phyloP scores from a whole-genome alignment of 306 rosid genomes.

The Prunus dulcis region DNA sequence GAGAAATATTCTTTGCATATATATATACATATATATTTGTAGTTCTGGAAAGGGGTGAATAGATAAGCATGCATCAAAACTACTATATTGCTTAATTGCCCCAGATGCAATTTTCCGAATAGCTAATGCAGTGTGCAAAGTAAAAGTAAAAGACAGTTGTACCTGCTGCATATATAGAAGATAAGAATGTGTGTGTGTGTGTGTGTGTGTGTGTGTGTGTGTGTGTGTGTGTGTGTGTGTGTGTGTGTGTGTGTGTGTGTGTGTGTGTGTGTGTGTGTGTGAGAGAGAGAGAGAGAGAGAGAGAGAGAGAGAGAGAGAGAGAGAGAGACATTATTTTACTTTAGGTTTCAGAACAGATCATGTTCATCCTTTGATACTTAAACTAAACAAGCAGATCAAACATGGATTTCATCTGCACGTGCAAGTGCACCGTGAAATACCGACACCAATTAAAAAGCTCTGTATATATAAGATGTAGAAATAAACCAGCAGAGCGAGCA shows the following conservation, averaged over 20 bases:
- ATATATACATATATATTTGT: too few species aligned
- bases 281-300: too few species aligned
- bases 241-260: too few species aligned
- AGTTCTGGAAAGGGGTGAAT: not conserved
- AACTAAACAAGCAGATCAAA: not conserved
- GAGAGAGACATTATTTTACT: not conserved
- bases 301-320: not conserved
- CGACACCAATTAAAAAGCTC: slow-evolving; percentile 3
- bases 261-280: too few species aligned
- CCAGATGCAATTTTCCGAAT: too few species aligned
- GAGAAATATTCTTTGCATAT: not conserved
- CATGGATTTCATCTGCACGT: slow-evolving; percentile 7
- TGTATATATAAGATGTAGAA: not conserved
- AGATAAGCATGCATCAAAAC: not conserved
- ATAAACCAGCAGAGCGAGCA: not conserved
- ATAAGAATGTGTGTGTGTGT: not conserved
- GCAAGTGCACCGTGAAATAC: not conserved
- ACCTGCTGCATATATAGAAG: not conserved
- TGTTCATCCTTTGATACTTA: not conserved
- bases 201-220: too few species aligned
- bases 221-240: too few species aligned
- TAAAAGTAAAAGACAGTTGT: not conserved
- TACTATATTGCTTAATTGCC: too few species aligned
- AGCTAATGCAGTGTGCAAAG: not conserved
- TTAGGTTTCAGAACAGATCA: not conserved